A percentile compares a stretch with the other conserved stretches of the same genome.
Conservation (phyloP, 306 rosid genomes). For the Abrus pulchellus region DNA sequence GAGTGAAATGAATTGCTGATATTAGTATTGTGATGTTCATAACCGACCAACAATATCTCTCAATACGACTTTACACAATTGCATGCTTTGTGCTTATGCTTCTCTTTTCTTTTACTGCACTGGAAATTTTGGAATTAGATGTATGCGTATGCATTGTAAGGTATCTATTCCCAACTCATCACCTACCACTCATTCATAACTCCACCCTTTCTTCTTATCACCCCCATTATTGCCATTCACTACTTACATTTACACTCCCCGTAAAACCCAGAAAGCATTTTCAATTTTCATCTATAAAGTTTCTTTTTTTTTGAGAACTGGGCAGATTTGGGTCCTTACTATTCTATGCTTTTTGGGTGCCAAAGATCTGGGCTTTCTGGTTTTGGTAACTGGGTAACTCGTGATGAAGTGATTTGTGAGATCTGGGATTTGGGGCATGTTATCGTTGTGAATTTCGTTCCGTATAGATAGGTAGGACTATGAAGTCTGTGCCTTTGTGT, state of each 20-base stretch:
- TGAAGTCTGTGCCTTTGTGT: constrained; percentile 19
- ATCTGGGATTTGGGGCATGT: constrained; percentile 60
- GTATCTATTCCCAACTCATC: constrained; percentile 52
- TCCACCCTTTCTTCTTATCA: constrained; percentile 54
- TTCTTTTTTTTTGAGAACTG: constrained; percentile 35
- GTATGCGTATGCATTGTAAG: constrained; percentile 46
- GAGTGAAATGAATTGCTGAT: constrained; percentile 47
- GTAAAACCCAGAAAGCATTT: constrained; percentile 40
- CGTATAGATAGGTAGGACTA: constrained; percentile 43
- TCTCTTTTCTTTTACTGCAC: constrained; percentile 59
- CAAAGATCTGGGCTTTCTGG: constrained; percentile 61
- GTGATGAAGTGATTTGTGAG: constrained; percentile 55
- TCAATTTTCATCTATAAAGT: constrained; percentile 39
- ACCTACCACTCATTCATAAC: constrained; percentile 63
- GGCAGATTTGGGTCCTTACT: constrained; percentile 41
- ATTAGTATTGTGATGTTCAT: constrained; percentile 39
- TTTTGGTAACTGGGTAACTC: constrained; percentile 18
- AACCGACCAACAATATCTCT: constrained; percentile 53
- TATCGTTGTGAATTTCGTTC: constrained; percentile 35
- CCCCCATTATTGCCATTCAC: constrained; percentile 8
- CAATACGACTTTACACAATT: neutral
- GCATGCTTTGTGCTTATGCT: constrained; percentile 32
- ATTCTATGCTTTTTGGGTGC: constrained; percentile 33
- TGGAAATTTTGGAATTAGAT: constrained; percentile 39
- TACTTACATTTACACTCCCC: constrained; percentile 63